These are phyloP conservation scores for Cryphonectria naterciae DNA, from an alignment of 2,329 filamentous ascomycete species.

Conservation along the genomic window DNA sequence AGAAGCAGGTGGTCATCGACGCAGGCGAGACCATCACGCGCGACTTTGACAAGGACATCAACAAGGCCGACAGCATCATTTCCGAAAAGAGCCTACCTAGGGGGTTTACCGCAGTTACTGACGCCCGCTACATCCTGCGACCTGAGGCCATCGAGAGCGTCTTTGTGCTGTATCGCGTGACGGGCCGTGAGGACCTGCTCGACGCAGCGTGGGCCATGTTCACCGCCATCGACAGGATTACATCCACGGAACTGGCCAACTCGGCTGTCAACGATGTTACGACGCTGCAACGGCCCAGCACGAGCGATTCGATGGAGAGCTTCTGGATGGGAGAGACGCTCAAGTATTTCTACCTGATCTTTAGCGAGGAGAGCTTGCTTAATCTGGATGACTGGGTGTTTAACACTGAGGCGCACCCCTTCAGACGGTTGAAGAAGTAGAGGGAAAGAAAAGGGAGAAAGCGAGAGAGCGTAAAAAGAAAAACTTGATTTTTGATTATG, in stretches of 20 bases:
- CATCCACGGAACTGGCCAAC: constrained; percentile 20
- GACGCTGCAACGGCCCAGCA: not conserved
- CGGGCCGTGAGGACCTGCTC: constrained; percentile 23
- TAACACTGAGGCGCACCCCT: constrained; percentile 29
- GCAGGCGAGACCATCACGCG: constrained; percentile 22
- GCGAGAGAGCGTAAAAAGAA: not conserved
- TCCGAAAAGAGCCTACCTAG: constrained; percentile 15
- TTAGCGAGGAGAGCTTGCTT: constrained; percentile 16
- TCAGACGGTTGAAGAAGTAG: constrained; percentile 18
- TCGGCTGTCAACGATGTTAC: constrained; percentile 25
- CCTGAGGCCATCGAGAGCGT: constrained; percentile 30
- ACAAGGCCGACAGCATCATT: constrained; percentile 15
- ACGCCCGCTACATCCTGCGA: constrained; percentile 26
- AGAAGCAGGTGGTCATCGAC: constrained; percentile 27
- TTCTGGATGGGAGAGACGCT: constrained; percentile 30
- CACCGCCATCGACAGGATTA: constrained; percentile 18
- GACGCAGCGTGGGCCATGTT: constrained; percentile 28
- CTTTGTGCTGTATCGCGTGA: constrained; percentile 25
- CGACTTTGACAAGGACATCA: constrained; percentile 15
- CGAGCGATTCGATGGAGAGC: constrained; percentile 29
- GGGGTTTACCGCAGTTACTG: constrained; percentile 20
- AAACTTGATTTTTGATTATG: not conserved
- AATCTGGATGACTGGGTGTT: constrained; percentile 27
- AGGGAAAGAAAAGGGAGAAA: not conserved
- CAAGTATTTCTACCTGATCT: constrained; percentile 29